These are phyloP conservation scores for Backusella circina DNA, from an alignment of 192 early-diverging fungal genomes.

Conservation along the genomic window DNA sequence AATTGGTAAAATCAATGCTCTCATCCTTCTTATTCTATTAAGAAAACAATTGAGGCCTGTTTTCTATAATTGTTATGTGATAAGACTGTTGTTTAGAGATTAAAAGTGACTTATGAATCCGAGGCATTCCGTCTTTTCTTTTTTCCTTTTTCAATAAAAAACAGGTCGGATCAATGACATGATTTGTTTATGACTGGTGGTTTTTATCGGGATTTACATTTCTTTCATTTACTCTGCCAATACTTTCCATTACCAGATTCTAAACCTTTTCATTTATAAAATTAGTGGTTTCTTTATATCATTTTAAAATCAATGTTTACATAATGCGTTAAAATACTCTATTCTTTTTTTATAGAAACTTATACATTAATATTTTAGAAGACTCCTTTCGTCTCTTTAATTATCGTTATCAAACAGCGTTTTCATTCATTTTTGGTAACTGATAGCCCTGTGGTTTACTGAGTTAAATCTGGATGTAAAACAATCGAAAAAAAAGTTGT, in stretches of 20 bases:
- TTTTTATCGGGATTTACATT: neutral
- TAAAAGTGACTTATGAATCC: neutral
- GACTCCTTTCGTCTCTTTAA: neutral
- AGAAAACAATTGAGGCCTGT: neutral
- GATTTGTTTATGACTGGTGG: neutral
- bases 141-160: neutral
- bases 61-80: neutral
- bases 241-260: neutral
- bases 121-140: neutral
- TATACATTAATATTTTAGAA: neutral
- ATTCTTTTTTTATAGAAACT: neutral
- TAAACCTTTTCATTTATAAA: neutral
- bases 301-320: neutral
- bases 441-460: neutral
- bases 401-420: neutral
- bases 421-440: neutral
- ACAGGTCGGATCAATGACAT: neutral
- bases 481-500: neutral
- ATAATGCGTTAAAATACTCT: too few species aligned
- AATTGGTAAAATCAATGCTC: neutral
- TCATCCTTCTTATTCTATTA: neutral
- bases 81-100: neutral
- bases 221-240: neutral
- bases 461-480: neutral
- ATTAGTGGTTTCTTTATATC: neutral